Conservation (phyloP, 352 stramenopile species). For the Globisporangium camurandrum region DNA sequence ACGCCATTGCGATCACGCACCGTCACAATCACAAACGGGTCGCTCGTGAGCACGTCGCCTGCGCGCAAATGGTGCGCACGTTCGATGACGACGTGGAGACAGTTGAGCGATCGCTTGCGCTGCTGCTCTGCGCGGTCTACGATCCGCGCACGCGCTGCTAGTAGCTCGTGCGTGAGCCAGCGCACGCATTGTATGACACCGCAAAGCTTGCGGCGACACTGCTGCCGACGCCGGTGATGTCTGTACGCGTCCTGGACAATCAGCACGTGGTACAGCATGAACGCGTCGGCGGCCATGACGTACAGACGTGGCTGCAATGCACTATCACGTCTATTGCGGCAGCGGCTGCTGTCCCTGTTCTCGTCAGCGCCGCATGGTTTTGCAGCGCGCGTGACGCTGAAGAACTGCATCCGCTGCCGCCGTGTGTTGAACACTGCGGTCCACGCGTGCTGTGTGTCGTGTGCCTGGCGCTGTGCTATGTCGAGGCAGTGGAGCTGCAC, state of each 20-base stretch:
- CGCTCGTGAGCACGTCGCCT: conserved; percentile 49
- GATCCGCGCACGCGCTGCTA: conserved; percentile 18
- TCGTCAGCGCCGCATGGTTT: not conserved
- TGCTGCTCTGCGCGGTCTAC: conserved; percentile 15
- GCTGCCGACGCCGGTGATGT: conserved; percentile 15
- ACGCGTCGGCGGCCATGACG: conserved; percentile 42
- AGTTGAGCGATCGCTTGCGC: conserved; percentile 39
- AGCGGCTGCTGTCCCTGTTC: conserved; percentile 9
- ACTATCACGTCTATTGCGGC: too few relatives aligned
- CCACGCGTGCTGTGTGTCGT: conserved; percentile 43
- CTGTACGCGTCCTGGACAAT: conserved; percentile 63
- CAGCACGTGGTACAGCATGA: conserved; percentile 56
- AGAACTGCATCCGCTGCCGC: conserved; percentile 46
- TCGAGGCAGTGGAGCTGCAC: conserved; percentile 14
- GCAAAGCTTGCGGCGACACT: conserved; percentile 16
- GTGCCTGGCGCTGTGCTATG: conserved; percentile 12
- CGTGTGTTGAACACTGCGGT: conserved; percentile 50
- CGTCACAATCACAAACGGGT: conserved; percentile 49
- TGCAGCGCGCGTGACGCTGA: conserved; percentile 19
- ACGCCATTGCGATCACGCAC: conserved; percentile 15
- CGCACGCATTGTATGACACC: conserved; percentile 25
- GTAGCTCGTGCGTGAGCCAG: conserved; percentile 19
- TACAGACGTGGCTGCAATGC: too few relatives aligned
- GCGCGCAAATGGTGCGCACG: conserved; percentile 34
- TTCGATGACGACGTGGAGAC: conserved; percentile 49